Conservation (phyloP, 1,139 yeast species). For the Lodderomyces theae region DNA sequence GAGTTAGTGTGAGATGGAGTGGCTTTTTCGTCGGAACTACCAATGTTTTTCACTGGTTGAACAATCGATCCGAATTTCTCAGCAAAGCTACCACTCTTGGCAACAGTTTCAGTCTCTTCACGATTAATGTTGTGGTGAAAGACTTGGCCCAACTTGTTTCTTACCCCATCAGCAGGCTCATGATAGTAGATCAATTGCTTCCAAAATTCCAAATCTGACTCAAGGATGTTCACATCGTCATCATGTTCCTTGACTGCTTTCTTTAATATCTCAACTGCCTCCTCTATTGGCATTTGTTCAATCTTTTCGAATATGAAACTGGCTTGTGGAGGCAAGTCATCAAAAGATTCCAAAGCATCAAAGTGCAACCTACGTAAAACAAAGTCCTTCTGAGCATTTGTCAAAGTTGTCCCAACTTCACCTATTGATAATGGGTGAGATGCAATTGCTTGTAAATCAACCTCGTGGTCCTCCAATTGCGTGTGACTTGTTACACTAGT, state of each 20-base stretch:
- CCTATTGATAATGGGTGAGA: conserved; percentile 20
- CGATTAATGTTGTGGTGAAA: too few relatives aligned
- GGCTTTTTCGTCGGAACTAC: not conserved
- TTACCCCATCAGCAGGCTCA: not conserved
- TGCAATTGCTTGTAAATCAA: conserved; percentile 14
- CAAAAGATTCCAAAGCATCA: conserved; percentile 25
- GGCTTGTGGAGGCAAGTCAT: conserved; percentile 27
- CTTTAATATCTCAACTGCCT: conserved; percentile 22
- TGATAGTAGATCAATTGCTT: not conserved
- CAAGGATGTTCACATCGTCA: conserved; percentile 23
- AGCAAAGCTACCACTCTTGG: conserved; percentile 6
- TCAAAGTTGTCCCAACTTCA: conserved; percentile 24
- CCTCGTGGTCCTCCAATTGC: conserved; percentile 14
- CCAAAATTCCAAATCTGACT: conserved; percentile 8
- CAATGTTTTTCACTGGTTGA: not conserved
- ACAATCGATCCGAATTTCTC: not conserved
- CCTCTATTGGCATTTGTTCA: conserved; percentile 20
- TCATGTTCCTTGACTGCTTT: conserved; percentile 19
- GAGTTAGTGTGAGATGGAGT: not conserved
- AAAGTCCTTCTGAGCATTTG: conserved; percentile 25
- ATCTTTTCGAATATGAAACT: conserved; percentile 32
- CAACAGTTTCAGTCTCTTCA: conserved; percentile 4
- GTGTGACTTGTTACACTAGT: conserved; percentile 6
- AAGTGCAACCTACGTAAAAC: conserved; percentile 28
- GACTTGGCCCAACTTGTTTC: too few relatives aligned